Conservation (phyloP, 768 basidiomycete genomes). For the Baorangia bicolor region DNA sequence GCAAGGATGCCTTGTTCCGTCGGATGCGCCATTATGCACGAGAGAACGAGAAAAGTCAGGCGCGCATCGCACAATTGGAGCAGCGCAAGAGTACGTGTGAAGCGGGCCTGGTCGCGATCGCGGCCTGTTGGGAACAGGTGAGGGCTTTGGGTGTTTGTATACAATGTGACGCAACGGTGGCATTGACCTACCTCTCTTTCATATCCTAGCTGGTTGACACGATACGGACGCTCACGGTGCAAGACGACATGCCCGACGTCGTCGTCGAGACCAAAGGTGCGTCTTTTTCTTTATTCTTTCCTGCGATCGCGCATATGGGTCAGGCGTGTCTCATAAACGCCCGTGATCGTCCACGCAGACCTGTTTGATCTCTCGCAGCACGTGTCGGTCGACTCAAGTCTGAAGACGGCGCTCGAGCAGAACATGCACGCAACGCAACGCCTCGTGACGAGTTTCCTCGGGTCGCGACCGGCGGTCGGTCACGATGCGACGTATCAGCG, state of each 20-base stretch:
- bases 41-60: constrained; percentile 64
- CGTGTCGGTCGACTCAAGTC: constrained; percentile 27
- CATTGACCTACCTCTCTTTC: constrained; percentile 2
- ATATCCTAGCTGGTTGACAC: constrained; percentile 60
- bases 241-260: constrained; percentile 47
- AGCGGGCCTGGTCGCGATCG: constrained; percentile 68
- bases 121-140: constrained; percentile 82
- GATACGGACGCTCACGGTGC: constrained; percentile 55
- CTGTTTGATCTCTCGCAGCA: constrained; percentile 35
- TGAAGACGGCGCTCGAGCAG: constrained; percentile 48
- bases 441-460: constrained; percentile 57
- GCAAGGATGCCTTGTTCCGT: constrained; percentile 83
- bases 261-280: constrained; percentile 45
- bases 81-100: constrained; percentile 64
- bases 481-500: constrained; percentile 43
- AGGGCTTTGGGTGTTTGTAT: constrained; percentile 3
- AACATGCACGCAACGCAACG: constrained; percentile 58
- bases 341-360: constrained; percentile 17
- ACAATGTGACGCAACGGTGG: not conserved
- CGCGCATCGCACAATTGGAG: constrained; percentile 63
- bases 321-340: not conserved
- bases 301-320: not conserved
- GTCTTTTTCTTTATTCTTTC: not conserved
- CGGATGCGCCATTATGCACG: constrained; percentile 82
- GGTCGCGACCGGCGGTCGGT: constrained; percentile 32